phyloP scores from a whole-genome alignment of 768 basidiomycete species.

The Rhodosporidiobolus sp. region DNA sequence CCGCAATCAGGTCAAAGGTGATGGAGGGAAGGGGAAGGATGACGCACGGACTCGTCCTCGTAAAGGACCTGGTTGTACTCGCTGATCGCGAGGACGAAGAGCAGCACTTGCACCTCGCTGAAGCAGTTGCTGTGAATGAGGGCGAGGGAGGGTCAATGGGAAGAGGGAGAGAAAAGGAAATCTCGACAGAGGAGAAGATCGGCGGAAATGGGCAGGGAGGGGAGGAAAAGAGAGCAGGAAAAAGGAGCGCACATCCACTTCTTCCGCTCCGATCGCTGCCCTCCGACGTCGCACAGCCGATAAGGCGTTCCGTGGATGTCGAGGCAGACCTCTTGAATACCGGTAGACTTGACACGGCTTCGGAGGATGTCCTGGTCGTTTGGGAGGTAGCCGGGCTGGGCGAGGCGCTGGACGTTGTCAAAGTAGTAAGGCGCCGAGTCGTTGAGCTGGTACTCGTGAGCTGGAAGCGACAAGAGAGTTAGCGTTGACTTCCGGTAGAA shows the following conservation, averaged over 20 bases:
- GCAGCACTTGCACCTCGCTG: constrained; percentile 61
- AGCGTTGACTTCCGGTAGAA: too few relatives aligned
- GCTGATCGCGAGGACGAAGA: constrained; percentile 56
- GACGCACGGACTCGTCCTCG: constrained; percentile 67
- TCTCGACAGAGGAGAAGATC: too few relatives aligned
- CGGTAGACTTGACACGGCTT: constrained; percentile 91
- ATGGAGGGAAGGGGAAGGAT: too few relatives aligned
- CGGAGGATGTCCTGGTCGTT: constrained; percentile 89
- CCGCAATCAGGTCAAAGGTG: not conserved
- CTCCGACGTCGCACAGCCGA: constrained; percentile 88
- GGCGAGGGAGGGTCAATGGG: constrained; percentile 46
- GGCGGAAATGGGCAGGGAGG: too few relatives aligned
- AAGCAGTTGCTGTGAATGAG: constrained; percentile 64
- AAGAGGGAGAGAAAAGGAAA: constrained; percentile 86
- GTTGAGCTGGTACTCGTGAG: constrained; percentile 92
- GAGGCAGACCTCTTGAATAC: constrained; percentile 94
- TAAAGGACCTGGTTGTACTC: constrained; percentile 97
- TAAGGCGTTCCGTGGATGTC: constrained; percentile 80
- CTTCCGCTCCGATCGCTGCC: constrained; percentile 81
- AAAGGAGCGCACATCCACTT: constrained; percentile 92
- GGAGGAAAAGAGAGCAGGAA: too few relatives aligned
- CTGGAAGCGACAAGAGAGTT: constrained; percentile 56
- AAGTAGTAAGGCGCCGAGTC: constrained; percentile 97
- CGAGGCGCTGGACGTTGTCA: constrained; percentile 79
- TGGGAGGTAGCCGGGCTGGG: constrained; percentile 69